Percentiles rank a stretch among this genome's conserved stretches.
Evolutionary conservation across 1,284 basidiomycete species (phyloP).

Genomic region (Moesziomyces sp.): DNA sequence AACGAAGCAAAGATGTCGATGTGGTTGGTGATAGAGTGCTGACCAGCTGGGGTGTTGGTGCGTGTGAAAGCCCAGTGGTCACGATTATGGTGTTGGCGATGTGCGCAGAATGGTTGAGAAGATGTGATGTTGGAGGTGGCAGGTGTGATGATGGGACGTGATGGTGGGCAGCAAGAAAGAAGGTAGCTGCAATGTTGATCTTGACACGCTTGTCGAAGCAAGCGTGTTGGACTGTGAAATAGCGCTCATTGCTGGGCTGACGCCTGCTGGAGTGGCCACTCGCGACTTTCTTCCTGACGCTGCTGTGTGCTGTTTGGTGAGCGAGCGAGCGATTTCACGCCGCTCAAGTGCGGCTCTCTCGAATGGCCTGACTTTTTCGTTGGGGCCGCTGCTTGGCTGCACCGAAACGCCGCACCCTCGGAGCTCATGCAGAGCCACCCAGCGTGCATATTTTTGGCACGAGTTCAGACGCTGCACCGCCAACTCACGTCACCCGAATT

Average conservation of each 20-base stretch:
- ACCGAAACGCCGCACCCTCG: too few species aligned
- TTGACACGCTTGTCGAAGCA: background rate
- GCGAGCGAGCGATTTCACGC: too few species aligned
- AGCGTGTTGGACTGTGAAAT: background rate
- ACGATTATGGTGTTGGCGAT: background rate
- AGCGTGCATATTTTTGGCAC: too few species aligned
- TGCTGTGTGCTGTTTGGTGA: background rate
- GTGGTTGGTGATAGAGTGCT: background rate
- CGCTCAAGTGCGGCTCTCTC: too few species aligned
- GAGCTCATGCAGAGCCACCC: too few species aligned
- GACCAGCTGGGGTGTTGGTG: slow-evolving; percentile 27
- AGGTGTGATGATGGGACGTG: too few species aligned
- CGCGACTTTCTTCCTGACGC: too few species aligned
- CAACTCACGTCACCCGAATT: too few species aligned
- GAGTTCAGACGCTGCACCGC: too few species aligned
- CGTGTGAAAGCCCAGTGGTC: slow-evolving; percentile 21
- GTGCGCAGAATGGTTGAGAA: background rate
- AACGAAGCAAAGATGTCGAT: background rate
- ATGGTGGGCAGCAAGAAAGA: too few species aligned
- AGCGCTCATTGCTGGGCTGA: background rate
- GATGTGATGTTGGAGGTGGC: background rate
- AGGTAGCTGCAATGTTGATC: background rate
- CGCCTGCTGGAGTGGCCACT: too few species aligned
- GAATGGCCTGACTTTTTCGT: background rate
- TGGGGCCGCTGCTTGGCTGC: too few species aligned